Conservation (phyloP, 1,284 basidiomycete species). For the Leccinum angustisporum region DNA sequence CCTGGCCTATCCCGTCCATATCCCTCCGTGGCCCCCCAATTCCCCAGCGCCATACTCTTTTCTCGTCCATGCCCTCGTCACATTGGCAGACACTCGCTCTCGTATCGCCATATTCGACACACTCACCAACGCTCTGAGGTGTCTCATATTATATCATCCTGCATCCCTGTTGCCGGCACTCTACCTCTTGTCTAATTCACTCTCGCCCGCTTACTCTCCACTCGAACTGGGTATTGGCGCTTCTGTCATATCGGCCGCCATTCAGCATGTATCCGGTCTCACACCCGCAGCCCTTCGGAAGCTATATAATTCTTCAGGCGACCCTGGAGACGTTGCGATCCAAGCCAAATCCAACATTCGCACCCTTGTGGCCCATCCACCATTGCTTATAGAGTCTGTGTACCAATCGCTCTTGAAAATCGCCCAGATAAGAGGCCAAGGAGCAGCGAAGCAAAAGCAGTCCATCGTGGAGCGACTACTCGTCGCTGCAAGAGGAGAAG, state of each 20-base stretch:
- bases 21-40: constrained; percentile 38
- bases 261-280: constrained; percentile 82
- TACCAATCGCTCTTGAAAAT: constrained; percentile 69
- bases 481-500: constrained; percentile 84
- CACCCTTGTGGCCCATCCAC: constrained; percentile 73
- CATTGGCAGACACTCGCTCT: constrained; percentile 76
- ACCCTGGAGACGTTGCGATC: constrained; percentile 84
- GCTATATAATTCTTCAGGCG: constrained; percentile 65
- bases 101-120: constrained; percentile 80
- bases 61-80: constrained; percentile 73
- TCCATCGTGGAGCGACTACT: constrained; percentile 81
- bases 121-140: constrained; percentile 78
- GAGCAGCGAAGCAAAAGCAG: constrained; percentile 76
- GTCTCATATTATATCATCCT: constrained; percentile 68
- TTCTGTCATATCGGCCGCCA: constrained; percentile 76
- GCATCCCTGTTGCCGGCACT: constrained; percentile 74
- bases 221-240: constrained; percentile 78
- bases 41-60: constrained; percentile 76
- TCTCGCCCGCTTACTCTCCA: constrained; percentile 75
- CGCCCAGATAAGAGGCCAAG: constrained; percentile 66
- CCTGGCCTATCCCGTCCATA: constrained; percentile 38
- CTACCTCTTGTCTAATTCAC: constrained; percentile 88
- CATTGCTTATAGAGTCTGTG: constrained; percentile 64
- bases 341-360: constrained; percentile 78
- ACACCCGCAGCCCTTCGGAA: constrained; percentile 66